Percentiles rank a stretch among this genome's conserved stretches.
phyloP scores from a whole-genome alignment of 371 early-diverging fungal species.

The Dichotomocladium elegans region DNA sequence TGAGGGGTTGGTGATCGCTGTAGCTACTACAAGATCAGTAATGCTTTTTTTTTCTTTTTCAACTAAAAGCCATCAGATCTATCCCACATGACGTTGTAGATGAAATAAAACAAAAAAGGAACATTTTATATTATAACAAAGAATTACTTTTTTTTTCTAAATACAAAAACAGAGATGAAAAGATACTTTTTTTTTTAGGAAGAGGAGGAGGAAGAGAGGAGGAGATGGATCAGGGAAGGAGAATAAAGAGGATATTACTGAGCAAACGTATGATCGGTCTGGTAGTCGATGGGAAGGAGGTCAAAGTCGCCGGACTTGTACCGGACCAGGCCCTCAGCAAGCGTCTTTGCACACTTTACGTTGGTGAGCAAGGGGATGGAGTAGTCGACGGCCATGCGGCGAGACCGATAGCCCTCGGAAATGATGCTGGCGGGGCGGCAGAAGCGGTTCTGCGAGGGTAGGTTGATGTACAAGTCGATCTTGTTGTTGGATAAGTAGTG shows the following conservation, averaged over 20 bases:
- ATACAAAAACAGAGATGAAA: neutral
- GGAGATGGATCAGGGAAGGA: neutral
- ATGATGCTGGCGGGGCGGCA: constrained; percentile 58
- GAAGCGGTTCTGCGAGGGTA: constrained; percentile 69
- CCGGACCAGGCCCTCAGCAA: constrained; percentile 70
- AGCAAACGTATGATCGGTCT: neutral
- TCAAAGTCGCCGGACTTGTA: neutral
- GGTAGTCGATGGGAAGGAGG: constrained; percentile 3
- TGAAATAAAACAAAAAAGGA: neutral
- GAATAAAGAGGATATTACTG: constrained; percentile 7
- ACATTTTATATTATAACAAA: neutral
- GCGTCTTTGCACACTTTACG: constrained; percentile 70
- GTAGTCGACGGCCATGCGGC: constrained; percentile 85
- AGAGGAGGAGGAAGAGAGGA: neutral
- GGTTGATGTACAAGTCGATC: constrained; percentile 73
- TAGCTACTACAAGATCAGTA: neutral
- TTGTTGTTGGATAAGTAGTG: too few relatives aligned
- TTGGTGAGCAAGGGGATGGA: constrained; percentile 87
- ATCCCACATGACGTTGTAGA: neutral
- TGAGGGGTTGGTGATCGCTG: too few relatives aligned
- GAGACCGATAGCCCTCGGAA: constrained; percentile 71
- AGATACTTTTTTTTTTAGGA: neutral
- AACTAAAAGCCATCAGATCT: neutral
- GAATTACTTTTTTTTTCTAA: neutral
- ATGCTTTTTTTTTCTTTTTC: neutral